Evolutionary conservation across 345 rosid genomes (phyloP).

Genomic region (Triadica sebifera): DNA sequence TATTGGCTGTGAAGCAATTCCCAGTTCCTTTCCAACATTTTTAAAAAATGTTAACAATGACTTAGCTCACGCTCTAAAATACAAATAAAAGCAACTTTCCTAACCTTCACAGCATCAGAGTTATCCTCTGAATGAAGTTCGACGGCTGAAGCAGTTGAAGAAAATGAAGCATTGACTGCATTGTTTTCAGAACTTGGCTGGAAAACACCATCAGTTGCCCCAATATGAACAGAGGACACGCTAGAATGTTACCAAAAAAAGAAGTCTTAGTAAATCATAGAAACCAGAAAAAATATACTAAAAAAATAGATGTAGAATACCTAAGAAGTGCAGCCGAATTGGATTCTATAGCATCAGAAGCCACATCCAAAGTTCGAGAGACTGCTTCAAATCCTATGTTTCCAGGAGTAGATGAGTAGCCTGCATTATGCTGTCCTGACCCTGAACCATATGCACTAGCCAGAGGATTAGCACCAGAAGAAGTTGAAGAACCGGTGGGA

Average conservation of each 20-base stretch:
- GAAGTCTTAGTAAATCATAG: not conserved
- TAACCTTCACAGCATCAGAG: slow-evolving; percentile 51
- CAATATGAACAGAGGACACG: slow-evolving; percentile 50
- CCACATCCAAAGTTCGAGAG: slow-evolving; percentile 57
- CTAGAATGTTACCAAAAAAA: slow-evolving; percentile 35
- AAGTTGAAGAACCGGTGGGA: slow-evolving; percentile 50
- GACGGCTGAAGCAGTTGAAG: slow-evolving; percentile 44
- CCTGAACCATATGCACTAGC: slow-evolving; percentile 48
- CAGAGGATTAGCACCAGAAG: slow-evolving; percentile 50
- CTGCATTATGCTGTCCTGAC: slow-evolving; percentile 51
- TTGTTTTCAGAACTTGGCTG: slow-evolving; percentile 50
- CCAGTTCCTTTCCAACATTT: slow-evolving; percentile 38
- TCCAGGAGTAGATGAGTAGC: slow-evolving; percentile 46
- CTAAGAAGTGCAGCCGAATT: slow-evolving; percentile 52
- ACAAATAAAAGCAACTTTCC: slow-evolving; percentile 11
- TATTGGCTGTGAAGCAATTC: slow-evolving; percentile 46
- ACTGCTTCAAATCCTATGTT: slow-evolving; percentile 53
- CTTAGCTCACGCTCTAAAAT: slow-evolving; percentile 8
- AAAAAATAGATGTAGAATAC: slow-evolving; percentile 30
- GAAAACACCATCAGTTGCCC: slow-evolving; percentile 44
- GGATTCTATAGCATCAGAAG: slow-evolving; percentile 58
- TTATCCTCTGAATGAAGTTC: slow-evolving; percentile 52
- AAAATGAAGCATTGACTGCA: slow-evolving; percentile 40
- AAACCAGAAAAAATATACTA: not conserved
- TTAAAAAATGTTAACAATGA: slow-evolving; percentile 13